These are phyloP conservation scores for Mercurialis annua DNA, from an alignment of 345 rosid species.

Conservation along the genomic window DNA sequence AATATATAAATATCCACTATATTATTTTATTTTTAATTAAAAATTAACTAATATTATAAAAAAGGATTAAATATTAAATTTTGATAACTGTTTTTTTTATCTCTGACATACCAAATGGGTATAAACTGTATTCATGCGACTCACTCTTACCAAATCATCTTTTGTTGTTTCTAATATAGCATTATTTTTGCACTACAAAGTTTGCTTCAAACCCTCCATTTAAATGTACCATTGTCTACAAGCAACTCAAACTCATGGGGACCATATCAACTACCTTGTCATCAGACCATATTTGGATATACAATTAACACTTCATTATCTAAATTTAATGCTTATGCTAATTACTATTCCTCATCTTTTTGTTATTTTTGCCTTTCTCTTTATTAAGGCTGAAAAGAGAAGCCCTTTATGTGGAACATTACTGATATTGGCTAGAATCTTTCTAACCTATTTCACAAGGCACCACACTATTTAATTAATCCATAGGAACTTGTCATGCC, in stretches of 20 bases:
- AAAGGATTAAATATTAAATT: too few relatives aligned
- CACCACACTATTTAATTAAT: neutral
- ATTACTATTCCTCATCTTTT: neutral
- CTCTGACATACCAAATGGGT: neutral
- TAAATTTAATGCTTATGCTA: neutral
- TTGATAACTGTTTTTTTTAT: too few relatives aligned
- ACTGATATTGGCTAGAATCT: neutral
- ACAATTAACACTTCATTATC: neutral
- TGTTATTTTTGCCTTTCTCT: neutral
- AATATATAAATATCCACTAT: too few relatives aligned
- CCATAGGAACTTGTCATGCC: neutral
- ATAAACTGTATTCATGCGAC: neutral
- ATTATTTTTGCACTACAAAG: neutral
- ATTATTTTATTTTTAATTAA: too few relatives aligned
- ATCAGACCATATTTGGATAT: neutral
- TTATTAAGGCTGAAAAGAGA: constrained; percentile 13
- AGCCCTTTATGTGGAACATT: neutral
- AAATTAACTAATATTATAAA: too few relatives aligned
- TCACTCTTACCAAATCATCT: neutral
- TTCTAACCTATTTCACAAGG: constrained; percentile 2
- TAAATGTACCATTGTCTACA: neutral
- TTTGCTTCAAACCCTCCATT: neutral
- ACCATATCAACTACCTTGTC: constrained; percentile 5
- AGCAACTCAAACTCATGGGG: neutral
- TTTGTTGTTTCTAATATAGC: neutral